Evolutionary conservation across 345 rosid genomes (phyloP), one percentile per base, ranked within the genome.

Genomic region (Populus ilicifolia): DNA sequence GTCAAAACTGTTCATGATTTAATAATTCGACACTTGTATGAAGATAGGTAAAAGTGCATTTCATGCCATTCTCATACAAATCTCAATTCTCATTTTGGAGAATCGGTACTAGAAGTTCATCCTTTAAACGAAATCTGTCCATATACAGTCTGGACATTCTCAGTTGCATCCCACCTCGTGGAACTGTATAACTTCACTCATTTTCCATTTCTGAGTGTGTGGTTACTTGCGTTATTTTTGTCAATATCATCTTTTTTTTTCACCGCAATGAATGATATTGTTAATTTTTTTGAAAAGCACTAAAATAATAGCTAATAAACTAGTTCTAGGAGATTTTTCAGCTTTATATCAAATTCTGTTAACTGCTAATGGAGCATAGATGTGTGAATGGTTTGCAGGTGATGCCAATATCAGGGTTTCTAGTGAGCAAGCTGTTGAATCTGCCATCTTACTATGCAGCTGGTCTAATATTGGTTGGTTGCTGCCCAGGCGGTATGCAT

Each of bases 391-490:
- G 70, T 65, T 89, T 84, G 74, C 85, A 92, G 98, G 84, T 94
- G 64, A 94, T 94, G 99, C 98, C 99, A 8, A 65, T 93, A 78
- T 93, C 97, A 69, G 99, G 85, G 30, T 91, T 68, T 87, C 76
- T 94, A 52, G 85, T 93, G 80, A 89, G 99, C 87, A 94, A 91
- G 83, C 86, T 94, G 73, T 85, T 94, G 77, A 87, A 89, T 78
- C 83, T 94, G 76, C 98, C 97, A 69, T 85, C 97, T 23, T 79
- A 93, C 87, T 93, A 90, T 82, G 97, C 97, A 67, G 98, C 97
- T 59, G 99, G 97, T 81, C 89, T 94, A 73, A 94, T 94, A 78
- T 82, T 94, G 83, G 98, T 93, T 74, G 89, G 89, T 79, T 95
- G 98, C 83, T 95, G 97, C 80, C 98, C 99, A 77, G 97, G 96